A percentile compares a stretch with the other conserved stretches of the same genome.
These are phyloP conservation scores for Leishmania tropica DNA, from an alignment of 208 protist species.

Conservation along the genomic window DNA sequence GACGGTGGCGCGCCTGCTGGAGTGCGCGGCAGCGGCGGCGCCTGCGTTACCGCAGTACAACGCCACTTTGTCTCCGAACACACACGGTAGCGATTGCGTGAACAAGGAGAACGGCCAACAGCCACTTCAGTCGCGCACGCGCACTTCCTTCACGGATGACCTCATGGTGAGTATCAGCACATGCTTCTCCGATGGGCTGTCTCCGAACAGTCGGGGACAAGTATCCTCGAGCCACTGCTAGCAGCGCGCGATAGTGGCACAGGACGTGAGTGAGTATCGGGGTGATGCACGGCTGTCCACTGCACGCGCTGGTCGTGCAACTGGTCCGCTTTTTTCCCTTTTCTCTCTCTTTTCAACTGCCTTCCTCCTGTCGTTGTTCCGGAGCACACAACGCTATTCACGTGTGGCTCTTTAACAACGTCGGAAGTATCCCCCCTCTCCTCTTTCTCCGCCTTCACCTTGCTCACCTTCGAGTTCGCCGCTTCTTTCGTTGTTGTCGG, in stretches of 20 bases:
- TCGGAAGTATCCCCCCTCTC: not conserved
- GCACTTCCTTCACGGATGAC: slow-evolving; percentile 25
- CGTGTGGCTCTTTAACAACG: not conserved
- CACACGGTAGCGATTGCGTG: not conserved
- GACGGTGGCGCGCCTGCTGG: slow-evolving; percentile 25
- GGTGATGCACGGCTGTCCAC: not conserved
- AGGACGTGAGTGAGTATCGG: not conserved
- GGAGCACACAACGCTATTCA: not conserved
- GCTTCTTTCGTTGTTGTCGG: not conserved
- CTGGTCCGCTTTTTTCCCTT: not conserved
- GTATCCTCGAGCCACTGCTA: slow-evolving; percentile 10
- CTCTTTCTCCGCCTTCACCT: not conserved
- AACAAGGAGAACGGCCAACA: slow-evolving; percentile 24
- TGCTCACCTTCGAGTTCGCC: not conserved
- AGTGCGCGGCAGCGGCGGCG: slow-evolving; percentile 14
- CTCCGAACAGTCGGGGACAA: slow-evolving; percentile 11
- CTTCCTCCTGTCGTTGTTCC: too few species aligned
- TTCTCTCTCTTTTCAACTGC: not conserved
- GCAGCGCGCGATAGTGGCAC: not conserved
- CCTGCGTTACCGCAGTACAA: slow-evolving; percentile 17
- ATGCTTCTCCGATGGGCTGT: slow-evolving; percentile 14
- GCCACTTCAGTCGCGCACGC: slow-evolving; percentile 9
- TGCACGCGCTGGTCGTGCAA: not conserved
- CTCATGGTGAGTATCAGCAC: slow-evolving; percentile 33
- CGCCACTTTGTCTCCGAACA: not conserved